Conservation (phyloP, 495 filamentous ascomycete genomes). For the Tuber brumale region DNA sequence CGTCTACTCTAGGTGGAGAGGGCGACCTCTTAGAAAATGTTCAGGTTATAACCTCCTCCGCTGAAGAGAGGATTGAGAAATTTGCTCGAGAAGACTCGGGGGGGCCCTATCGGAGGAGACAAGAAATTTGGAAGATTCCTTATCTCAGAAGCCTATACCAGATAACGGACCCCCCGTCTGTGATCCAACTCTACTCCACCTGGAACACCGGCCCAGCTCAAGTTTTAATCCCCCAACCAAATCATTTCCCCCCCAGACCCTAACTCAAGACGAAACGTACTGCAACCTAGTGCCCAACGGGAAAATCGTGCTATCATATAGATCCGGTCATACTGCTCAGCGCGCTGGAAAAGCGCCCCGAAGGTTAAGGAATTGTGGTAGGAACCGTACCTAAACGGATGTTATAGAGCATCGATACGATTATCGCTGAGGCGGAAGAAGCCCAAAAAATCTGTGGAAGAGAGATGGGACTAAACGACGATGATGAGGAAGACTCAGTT, state of each 20-base stretch:
- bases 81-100: conserved; percentile 17
- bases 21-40: background rate
- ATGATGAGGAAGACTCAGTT: conserved; percentile 11
- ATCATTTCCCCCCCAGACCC: background rate
- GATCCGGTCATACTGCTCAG: conserved; percentile 11
- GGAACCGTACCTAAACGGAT: conserved; percentile 33
- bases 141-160: conserved; percentile 2
- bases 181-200: conserved; percentile 25
- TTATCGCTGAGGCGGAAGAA: conserved; percentile 36
- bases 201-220: conserved; percentile 14
- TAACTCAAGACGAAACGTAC: background rate
- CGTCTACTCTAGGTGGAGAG: conserved; percentile 22
- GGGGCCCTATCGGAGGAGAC: conserved; percentile 23
- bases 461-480: conserved; percentile 37
- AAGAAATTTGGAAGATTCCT: conserved; percentile 17
- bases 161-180: conserved; percentile 23
- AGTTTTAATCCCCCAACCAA: conserved; percentile 6
- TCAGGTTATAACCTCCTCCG: background rate
- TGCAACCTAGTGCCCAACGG: background rate
- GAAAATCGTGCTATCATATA: conserved; percentile 7
- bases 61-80: conserved; percentile 9
- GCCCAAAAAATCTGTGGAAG: conserved; percentile 29
- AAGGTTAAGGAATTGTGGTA: conserved; percentile 27
- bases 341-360: conserved; percentile 34
- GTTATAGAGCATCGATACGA: conserved; percentile 33